Base-by-base conservation (phyloP, 2,329 filamentous ascomycete genomes). In the Aspergillus sp. region DNA sequence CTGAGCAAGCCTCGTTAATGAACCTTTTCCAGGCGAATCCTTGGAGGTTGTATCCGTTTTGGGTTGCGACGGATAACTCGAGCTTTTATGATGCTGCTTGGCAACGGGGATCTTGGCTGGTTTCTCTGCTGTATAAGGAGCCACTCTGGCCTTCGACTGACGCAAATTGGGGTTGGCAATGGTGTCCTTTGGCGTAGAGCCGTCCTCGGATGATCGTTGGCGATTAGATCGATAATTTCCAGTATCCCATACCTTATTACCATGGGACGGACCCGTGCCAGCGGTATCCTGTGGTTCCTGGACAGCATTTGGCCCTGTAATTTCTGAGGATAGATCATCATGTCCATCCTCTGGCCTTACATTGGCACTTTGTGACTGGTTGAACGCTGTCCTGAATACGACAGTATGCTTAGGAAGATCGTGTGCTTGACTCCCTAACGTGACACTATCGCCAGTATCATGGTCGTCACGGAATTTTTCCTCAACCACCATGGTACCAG, bases 381-480 rank as follows among this genome's bases (percentile, higher is more conserved):
- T 73, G 44, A 72, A 66, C 8, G 69, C 65, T 4, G 71, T 72
- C 27, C 68, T 60, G 44, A 73, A 73, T 5, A 73, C 66, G 32
- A 74, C 57, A 1, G 69, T 73, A 49, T 74, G 70, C 36, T 62
- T 70, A 19, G 70, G 70, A 29, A 59, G 46, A 29, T 47, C 47
- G 12, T 55, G 30, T 73, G 65, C 26, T 63, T 67, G 30, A 69
- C 73, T 10, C 59, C 73, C 36, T 4, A n/a, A 7, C 6, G 7
- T 29, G 29, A 7, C 4, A 64, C 67, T 29, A 73, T 67, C 56
- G 65, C 42, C 47, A n/a, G 41, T 50, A 43, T 48, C 48, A 30
- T 78, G 56, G 73, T 80, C 50, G 72, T 77, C 52, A 73, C 77
- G 52, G 41, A 72, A 67, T 29, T 63, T 63, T 55, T 74, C 71